A percentile compares a stretch with the other conserved stretches of the same genome.
Conservation (phyloP, 2,329 filamentous ascomycete species). For the Diaporthe eres region DNA sequence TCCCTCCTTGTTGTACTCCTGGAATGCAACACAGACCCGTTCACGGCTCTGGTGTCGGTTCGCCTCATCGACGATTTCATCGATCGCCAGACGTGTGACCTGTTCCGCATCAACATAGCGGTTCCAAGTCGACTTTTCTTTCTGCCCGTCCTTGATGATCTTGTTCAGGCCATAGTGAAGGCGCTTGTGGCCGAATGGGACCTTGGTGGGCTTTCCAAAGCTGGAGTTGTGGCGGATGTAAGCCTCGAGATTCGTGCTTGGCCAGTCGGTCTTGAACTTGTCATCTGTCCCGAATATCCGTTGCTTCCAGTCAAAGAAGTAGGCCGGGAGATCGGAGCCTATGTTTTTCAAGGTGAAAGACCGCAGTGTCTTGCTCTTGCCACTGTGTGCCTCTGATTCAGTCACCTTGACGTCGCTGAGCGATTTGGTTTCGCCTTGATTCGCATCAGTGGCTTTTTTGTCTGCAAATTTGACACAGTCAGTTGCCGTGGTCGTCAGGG, state of each 20-base stretch:
- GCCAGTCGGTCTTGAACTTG: conserved; percentile 33
- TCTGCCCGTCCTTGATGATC: conserved; percentile 10
- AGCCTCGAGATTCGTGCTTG: conserved; percentile 10
- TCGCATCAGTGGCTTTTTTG: background rate
- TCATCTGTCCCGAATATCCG: conserved; percentile 30
- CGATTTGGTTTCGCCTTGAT: background rate
- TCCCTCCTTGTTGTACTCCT: background rate
- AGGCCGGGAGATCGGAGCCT: background rate
- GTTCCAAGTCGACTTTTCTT: conserved; percentile 6
- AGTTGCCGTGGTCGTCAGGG: background rate
- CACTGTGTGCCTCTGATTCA: too few species aligned
- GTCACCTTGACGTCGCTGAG: too few species aligned
- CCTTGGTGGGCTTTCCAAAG: background rate
- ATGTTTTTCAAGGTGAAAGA: background rate
- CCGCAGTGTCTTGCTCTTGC: background rate
- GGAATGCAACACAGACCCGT: conserved; percentile 31
- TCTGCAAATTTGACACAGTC: background rate
- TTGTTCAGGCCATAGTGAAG: conserved; percentile 32
- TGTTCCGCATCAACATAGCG: conserved; percentile 12
- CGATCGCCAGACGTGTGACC: background rate
- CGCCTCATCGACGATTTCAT: conserved; percentile 20
- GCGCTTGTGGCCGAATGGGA: conserved; percentile 38
- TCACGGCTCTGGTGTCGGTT: conserved; percentile 34
- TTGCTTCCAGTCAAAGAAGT: conserved; percentile 30
- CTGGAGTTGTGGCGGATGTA: background rate